Percentiles rank a stretch among this genome's conserved stretches.
These are phyloP conservation scores for Curvularia verruculosa DNA, from an alignment of 2,329 filamentous ascomycete species.

Conservation along the genomic window DNA sequence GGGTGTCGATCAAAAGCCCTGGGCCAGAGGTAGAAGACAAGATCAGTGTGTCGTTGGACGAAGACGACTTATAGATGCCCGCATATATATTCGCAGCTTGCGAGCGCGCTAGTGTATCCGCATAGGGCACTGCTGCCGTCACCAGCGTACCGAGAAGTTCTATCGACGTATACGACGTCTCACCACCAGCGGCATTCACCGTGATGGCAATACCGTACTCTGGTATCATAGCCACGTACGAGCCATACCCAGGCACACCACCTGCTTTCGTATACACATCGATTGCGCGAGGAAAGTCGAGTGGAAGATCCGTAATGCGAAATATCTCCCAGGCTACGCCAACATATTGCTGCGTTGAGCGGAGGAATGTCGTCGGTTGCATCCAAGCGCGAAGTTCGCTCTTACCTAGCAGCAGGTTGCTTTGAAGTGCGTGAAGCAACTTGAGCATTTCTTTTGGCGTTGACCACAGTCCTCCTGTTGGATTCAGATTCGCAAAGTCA, in stretches of 20 bases:
- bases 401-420: slow-evolving; percentile 23
- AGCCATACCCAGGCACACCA: slow-evolving; percentile 31
- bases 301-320: slow-evolving; percentile 24
- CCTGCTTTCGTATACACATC: slow-evolving; percentile 36
- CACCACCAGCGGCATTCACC: slow-evolving; percentile 29
- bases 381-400: slow-evolving; percentile 29
- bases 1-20: slow-evolving; percentile 23
- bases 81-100: slow-evolving; percentile 29
- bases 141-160: slow-evolving; percentile 22
- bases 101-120: slow-evolving; percentile 25
- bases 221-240: slow-evolving; percentile 27
- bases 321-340: slow-evolving; percentile 40
- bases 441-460: slow-evolving; percentile 31
- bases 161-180: slow-evolving; percentile 15
- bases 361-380: slow-evolving; percentile 27
- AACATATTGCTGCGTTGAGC: slow-evolving; percentile 30
- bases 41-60: slow-evolving; percentile 19
- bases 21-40: slow-evolving; percentile 22
- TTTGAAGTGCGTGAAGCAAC: slow-evolving; percentile 27
- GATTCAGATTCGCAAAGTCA: slow-evolving; percentile 35
- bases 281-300: slow-evolving; percentile 26
- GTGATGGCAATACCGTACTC: slow-evolving; percentile 34
- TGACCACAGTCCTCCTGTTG: slow-evolving; percentile 36
- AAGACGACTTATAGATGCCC: slow-evolving; percentile 25
- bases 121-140: slow-evolving; percentile 26